Evolutionary conservation across 2,329 filamentous ascomycete species (phyloP), one percentile per base, ranked within the genome.

Genomic region (Botryotinia narcissicola): DNA sequence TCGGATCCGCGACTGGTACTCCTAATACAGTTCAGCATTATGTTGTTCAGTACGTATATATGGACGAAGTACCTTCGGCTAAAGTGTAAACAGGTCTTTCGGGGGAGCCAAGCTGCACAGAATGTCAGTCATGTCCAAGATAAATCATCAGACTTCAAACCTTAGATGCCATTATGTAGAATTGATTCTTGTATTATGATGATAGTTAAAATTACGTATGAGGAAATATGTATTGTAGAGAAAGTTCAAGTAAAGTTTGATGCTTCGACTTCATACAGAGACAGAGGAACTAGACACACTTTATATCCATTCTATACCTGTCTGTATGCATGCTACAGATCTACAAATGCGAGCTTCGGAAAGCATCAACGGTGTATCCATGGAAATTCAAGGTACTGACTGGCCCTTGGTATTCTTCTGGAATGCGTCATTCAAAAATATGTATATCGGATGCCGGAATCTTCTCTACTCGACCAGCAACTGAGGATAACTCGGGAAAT

Each of bases 41-140:
- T 18, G 25, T 37, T n/a, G 5, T 46, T 22, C 20, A 12, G 18
- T 37, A 37, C 14, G 25, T 37, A 12, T 35, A 7, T 35, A 40
- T 37, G 22, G 32, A 51, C 14, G 3, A 51, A 51, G 8, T 51
- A 74, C 79, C 80, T 75, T 81, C 80, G 3, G 80, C 76, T 6
- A 80, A 73, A 9, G 80, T 81, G 69, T 80, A 81, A 4, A 73
- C 73, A 74, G 79, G 42, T 46, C 32, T 71, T n/a, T 71, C n/a
- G 10, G 70, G 71, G 72, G 75, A 35, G 42, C 63, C 14, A 25
- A 62, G 40, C 70, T 73, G 64, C 71, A 60, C 16, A 70, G 12
- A 35, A 14, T 9, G 12, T 72, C 20, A 72, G 70, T 40, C 14
- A 3, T 54, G 29, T 10, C 51, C 46, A 7, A 54, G 4, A 29